Percentiles rank a stretch among this genome's conserved stretches.
These are phyloP conservation scores for Suillus subaureus DNA, from an alignment of 768 basidiomycete species.

Conservation along the genomic window DNA sequence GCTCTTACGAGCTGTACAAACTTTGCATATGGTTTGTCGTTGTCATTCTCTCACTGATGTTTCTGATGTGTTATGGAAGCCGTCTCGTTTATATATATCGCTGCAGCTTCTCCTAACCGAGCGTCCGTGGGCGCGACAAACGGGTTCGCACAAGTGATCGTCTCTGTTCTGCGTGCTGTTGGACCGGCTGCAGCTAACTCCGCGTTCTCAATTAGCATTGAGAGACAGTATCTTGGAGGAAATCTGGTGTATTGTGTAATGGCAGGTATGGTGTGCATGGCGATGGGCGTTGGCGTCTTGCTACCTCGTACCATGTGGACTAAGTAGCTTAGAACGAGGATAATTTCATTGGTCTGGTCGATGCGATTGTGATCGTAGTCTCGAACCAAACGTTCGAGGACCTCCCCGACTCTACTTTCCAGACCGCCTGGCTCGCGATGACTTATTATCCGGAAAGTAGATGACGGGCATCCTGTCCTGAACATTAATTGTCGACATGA, in stretches of 20 bases:
- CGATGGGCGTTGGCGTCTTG: constrained; percentile 9
- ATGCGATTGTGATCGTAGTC: background rate
- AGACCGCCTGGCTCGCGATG: background rate
- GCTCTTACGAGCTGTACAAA: constrained; percentile 45
- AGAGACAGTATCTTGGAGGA: constrained; percentile 46
- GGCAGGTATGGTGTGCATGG: constrained; percentile 28
- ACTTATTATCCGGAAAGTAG: background rate
- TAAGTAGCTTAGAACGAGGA: background rate
- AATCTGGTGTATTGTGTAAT: constrained; percentile 54
- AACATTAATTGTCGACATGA: no score
- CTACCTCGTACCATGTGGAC: background rate
- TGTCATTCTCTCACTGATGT: background rate
- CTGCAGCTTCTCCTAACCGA: constrained; percentile 65
- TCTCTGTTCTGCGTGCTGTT: constrained; percentile 30
- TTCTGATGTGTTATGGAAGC: constrained; percentile 38
- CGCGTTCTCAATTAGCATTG: constrained; percentile 29
- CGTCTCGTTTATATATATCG: constrained; percentile 69
- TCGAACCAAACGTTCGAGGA: background rate
- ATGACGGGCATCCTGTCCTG: no score
- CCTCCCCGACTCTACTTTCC: background rate
- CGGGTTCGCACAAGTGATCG: constrained; percentile 43
- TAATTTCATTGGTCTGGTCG: background rate
- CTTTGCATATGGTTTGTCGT: constrained; percentile 13
- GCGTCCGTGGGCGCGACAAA: constrained; percentile 74
- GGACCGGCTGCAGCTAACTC: constrained; percentile 30